These are phyloP conservation scores for Suillus americanus DNA, from an alignment of 768 basidiomycete species.

Conservation along the genomic window DNA sequence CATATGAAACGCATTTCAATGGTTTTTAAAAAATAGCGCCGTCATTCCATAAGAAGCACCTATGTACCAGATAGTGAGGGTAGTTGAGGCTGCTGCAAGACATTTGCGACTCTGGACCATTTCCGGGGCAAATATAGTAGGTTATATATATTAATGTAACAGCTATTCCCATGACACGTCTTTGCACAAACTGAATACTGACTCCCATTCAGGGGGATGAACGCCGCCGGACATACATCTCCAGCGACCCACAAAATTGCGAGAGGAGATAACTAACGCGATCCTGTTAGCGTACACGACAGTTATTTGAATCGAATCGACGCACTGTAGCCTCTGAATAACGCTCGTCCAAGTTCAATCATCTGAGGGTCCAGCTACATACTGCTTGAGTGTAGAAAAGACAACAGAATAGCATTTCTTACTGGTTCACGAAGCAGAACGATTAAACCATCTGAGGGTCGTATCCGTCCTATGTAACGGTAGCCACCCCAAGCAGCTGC, in stretches of 20 bases:
- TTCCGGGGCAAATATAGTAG: neutral
- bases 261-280: conserved; percentile 44
- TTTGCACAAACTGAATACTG: conserved; percentile 52
- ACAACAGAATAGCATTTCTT: conserved; percentile 18
- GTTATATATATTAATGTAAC: neutral
- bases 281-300: conserved; percentile 12
- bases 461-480: conserved; percentile 54
- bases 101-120: too few relatives aligned
- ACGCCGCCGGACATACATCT: conserved; percentile 33
- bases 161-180: conserved; percentile 17
- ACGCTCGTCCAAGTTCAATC: conserved; percentile 31
- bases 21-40: too few relatives aligned
- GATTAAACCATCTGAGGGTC: conserved; percentile 59
- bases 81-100: too few relatives aligned
- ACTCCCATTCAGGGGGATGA: conserved; percentile 46
- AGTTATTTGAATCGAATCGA: conserved; percentile 1
- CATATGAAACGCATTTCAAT: too few relatives aligned
- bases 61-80: too few relatives aligned
- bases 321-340: conserved; percentile 53
- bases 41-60: too few relatives aligned
- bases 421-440: conserved; percentile 54
- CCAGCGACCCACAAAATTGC: conserved; percentile 53
- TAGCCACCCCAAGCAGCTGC: conserved; percentile 58
- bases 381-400: conserved; percentile 6
- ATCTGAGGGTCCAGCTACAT: conserved; percentile 25